phyloP scores from a whole-genome alignment of 805 yeast genomes.

The Candida broadrunensis region DNA sequence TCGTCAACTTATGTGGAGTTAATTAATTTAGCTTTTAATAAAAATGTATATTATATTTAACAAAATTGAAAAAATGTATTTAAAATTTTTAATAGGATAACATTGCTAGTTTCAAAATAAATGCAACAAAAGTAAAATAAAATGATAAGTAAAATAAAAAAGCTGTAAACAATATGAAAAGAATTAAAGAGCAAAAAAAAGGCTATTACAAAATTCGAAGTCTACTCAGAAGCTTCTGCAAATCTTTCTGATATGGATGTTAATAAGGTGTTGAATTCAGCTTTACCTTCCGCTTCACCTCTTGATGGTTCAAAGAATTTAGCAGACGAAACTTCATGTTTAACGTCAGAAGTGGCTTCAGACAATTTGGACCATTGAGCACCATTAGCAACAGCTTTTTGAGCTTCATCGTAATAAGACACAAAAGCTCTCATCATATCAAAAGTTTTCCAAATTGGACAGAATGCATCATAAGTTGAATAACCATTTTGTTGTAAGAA shows the following conservation, averaged over 20 bases:
- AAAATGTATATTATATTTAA: neutral
- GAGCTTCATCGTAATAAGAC: slow-evolving; percentile 93
- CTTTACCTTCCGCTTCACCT: slow-evolving; percentile 76
- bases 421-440: slow-evolving; percentile 97
- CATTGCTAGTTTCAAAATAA: slow-evolving; percentile 5
- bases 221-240: slow-evolving; percentile 89
- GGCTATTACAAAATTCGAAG: neutral
- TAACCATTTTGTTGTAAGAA: slow-evolving; percentile 99
- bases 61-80: neutral
- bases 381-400: slow-evolving; percentile 91
- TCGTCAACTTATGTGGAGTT: neutral
- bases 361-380: slow-evolving; percentile 91
- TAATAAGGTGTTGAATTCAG: slow-evolving; percentile 74
- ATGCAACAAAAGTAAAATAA: neutral
- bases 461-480: slow-evolving; percentile 96
- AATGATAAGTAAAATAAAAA: too few species aligned
- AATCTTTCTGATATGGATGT: slow-evolving; percentile 81
- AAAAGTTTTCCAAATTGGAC: slow-evolving; percentile 98
- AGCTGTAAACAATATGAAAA: neutral
- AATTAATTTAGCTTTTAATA: too few species aligned
- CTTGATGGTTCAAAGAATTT: slow-evolving; percentile 94
- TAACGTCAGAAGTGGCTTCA: slow-evolving; percentile 86
- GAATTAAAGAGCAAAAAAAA: neutral
- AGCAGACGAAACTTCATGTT: slow-evolving; percentile 90
- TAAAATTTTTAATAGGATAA: neutral